Evolutionary conservation across 2,329 filamentous ascomycete genomes (phyloP).

Genomic region (Chlorencoelia australis): DNA sequence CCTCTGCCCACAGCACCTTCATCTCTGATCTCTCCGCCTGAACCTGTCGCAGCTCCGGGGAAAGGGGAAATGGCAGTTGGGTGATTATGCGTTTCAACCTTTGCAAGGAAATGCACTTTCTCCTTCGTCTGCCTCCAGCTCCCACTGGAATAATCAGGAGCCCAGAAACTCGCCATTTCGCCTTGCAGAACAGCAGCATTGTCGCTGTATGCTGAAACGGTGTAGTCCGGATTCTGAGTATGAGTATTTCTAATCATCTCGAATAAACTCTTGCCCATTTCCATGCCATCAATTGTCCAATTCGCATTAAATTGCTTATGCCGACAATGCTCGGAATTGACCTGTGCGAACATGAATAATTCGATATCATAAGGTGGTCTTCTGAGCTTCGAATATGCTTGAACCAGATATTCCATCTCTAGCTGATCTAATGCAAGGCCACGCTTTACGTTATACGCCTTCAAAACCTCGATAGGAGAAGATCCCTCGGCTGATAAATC

Average conservation of each 20-base stretch:
- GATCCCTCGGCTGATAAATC: slow-evolving; percentile 57
- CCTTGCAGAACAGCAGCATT: slow-evolving; percentile 90
- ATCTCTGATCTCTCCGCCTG: slow-evolving; percentile 90
- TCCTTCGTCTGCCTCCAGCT: slow-evolving; percentile 85
- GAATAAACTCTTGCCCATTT: slow-evolving; percentile 75
- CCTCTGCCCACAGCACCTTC: slow-evolving; percentile 90
- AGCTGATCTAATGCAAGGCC: slow-evolving; percentile 79
- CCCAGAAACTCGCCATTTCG: slow-evolving; percentile 67
- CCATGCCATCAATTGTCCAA: slow-evolving; percentile 85
- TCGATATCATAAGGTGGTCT: slow-evolving; percentile 71
- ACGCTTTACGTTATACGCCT: slow-evolving; percentile 72
- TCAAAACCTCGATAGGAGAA: slow-evolving; percentile 60
- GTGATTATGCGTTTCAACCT: slow-evolving; percentile 98
- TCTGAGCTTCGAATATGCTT: slow-evolving; percentile 58
- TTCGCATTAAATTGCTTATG: slow-evolving; percentile 91
- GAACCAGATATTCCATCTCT: slow-evolving; percentile 91
- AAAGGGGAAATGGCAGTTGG: slow-evolving; percentile 92
- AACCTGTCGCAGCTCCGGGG: slow-evolving; percentile 85
- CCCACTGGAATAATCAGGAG: slow-evolving; percentile 75
- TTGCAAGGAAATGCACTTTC: slow-evolving; percentile 75
- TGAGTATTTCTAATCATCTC: slow-evolving; percentile 97
- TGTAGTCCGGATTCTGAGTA: slow-evolving; percentile 66
- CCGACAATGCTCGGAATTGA: slow-evolving; percentile 86
- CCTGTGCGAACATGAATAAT: slow-evolving; percentile 98
- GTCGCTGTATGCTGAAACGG: slow-evolving; percentile 94